Percentiles rank a stretch among this genome's conserved stretches.
phyloP scores from a whole-genome alignment of 108 stramenopile genomes.

The Pseudonitzschia delicatissima region DNA sequence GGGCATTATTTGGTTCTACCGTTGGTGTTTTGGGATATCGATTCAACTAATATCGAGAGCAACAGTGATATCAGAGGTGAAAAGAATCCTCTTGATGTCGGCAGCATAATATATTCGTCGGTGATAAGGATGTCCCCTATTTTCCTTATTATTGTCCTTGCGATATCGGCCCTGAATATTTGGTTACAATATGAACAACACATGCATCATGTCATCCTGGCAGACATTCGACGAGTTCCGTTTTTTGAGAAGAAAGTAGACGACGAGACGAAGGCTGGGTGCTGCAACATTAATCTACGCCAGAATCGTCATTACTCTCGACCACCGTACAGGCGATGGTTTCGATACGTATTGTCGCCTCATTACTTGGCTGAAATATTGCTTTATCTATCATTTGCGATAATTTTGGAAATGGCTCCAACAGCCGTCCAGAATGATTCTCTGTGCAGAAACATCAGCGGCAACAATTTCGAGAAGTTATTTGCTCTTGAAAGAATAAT shows the following conservation, averaged over 20 bases:
- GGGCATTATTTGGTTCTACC: conserved; percentile 65
- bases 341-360: conserved; percentile 56
- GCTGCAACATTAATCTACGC: neutral
- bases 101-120: too few species aligned
- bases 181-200: conserved; percentile 66
- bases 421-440: neutral
- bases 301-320: conserved; percentile 21
- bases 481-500: neutral
- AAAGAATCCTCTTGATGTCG: too few species aligned
- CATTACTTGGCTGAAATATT: conserved; percentile 77
- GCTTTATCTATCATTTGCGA: conserved; percentile 53
- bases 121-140: neutral
- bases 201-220: conserved; percentile 59
- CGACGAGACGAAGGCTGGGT: neutral
- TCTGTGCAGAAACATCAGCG: neutral
- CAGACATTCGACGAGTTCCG: conserved; percentile 12
- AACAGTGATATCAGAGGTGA: too few species aligned
- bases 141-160: conserved; percentile 8
- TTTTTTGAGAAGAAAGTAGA: neutral
- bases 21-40: conserved; percentile 42
- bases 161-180: conserved; percentile 25
- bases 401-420: conserved; percentile 22
- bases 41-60: neutral
- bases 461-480: neutral
- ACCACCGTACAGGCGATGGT: conserved; percentile 59